Evolutionary conservation across 768 basidiomycete genomes (phyloP).

Genomic region (Leccinum arenicola): DNA sequence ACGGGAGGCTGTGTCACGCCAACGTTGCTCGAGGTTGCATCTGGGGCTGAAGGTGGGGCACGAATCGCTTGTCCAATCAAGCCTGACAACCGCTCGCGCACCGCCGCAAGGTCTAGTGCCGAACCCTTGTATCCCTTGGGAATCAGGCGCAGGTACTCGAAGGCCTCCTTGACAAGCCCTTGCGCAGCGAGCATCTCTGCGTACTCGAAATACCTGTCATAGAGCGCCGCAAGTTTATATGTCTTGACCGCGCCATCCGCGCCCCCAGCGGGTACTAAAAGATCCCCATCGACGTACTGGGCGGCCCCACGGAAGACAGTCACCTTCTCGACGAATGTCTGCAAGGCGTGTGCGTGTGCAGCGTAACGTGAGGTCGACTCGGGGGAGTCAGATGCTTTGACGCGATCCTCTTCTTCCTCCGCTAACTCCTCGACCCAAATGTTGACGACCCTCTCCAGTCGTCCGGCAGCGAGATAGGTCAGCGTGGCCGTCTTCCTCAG

Average conservation of each 20-base stretch:
- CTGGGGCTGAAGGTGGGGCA: conserved; percentile 27
- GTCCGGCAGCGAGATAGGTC: conserved; percentile 89
- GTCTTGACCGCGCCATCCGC: conserved; percentile 46
- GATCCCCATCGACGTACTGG: conserved; percentile 71
- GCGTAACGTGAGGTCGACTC: conserved; percentile 61
- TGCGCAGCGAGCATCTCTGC: conserved; percentile 89
- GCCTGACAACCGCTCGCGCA: conserved; percentile 45
- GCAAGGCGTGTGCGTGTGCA: conserved; percentile 80
- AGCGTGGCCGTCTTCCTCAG: conserved; percentile 86
- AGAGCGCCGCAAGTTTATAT: conserved; percentile 82
- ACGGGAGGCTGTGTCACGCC: not conserved
- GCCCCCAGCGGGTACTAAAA: conserved; percentile 40
- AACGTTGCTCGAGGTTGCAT: conserved; percentile 32
- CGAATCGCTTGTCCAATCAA: conserved; percentile 32
- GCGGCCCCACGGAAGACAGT: conserved; percentile 90
- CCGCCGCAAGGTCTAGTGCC: conserved; percentile 40
- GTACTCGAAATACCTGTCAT: conserved; percentile 95
- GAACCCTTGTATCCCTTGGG: conserved; percentile 76
- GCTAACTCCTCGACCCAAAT: conserved; percentile 91
- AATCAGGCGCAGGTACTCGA: conserved; percentile 73
- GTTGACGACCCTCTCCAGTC: conserved; percentile 80
- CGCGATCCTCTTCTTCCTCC: conserved; percentile 72
- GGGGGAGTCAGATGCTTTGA: conserved; percentile 37
- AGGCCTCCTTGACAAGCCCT: conserved; percentile 83
- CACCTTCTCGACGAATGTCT: conserved; percentile 95